Percentiles rank a stretch among this genome's conserved stretches.
Evolutionary conservation across 2,329 filamentous ascomycete genomes (phyloP).

Genomic region (Colletotrichum shisoi): DNA sequence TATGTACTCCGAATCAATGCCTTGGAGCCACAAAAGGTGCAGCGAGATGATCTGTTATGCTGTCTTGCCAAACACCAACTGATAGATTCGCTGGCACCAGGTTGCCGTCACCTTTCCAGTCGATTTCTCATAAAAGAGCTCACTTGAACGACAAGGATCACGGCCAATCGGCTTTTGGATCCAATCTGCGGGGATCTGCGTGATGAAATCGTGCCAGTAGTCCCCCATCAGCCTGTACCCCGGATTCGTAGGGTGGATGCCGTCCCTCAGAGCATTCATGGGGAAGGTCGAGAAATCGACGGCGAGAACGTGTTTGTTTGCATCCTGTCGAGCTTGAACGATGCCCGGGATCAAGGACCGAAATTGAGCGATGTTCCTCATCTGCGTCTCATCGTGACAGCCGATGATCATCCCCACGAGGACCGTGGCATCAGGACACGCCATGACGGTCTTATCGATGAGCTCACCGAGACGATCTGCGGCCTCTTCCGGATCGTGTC

Average conservation of each 20-base stretch:
- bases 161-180: constrained; percentile 45
- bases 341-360: constrained; percentile 45
- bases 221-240: constrained; percentile 49
- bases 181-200: constrained; percentile 49
- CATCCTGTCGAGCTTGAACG: constrained; percentile 43
- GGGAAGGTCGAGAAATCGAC: constrained; percentile 48
- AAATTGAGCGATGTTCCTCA: constrained; percentile 43
- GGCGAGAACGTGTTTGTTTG: constrained; percentile 46
- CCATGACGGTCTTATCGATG: constrained; percentile 46
- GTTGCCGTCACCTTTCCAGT: neutral
- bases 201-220: constrained; percentile 51
- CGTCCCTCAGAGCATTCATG: constrained; percentile 40
- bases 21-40: neutral
- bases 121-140: neutral
- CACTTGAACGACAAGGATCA: constrained; percentile 16
- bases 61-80: neutral
- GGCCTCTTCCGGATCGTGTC: constrained; percentile 45
- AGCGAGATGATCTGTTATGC: neutral
- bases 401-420: constrained; percentile 49
- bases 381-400: constrained; percentile 44
- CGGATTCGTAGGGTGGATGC: constrained; percentile 48
- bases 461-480: constrained; percentile 46
- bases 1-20: too few species aligned
- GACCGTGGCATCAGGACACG: constrained; percentile 48
- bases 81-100: neutral